These are phyloP conservation scores for Helicocarpus griseus DNA, from an alignment of 2,329 filamentous ascomycete genomes.

Conservation along the genomic window DNA sequence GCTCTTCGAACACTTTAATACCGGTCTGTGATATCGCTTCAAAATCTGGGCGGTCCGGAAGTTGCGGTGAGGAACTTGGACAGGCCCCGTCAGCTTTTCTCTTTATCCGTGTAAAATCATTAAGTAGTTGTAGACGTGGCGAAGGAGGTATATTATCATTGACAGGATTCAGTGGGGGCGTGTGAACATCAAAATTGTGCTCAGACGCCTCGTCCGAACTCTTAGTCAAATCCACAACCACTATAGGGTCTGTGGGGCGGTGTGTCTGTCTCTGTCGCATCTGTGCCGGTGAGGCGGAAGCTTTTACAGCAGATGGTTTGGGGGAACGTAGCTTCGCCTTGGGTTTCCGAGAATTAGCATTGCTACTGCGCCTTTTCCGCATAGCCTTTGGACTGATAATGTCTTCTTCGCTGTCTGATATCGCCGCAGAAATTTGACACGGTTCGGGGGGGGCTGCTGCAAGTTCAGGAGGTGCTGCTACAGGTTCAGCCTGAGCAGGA, in stretches of 20 bases:
- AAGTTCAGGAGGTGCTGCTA: neutral
- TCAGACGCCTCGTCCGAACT: slow-evolving; percentile 11
- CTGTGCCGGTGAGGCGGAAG: neutral
- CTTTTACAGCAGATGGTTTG: neutral
- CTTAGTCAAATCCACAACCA: slow-evolving; percentile 27
- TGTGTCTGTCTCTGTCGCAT: neutral
- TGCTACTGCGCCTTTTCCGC: slow-evolving; percentile 9
- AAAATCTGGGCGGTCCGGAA: slow-evolving; percentile 18
- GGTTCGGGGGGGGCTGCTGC: neutral
- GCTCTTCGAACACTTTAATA: slow-evolving; percentile 27
- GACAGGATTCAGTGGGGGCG: slow-evolving; percentile 27
- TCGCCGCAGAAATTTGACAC: neutral
- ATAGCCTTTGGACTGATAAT: slow-evolving; percentile 15
- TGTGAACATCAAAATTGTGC: slow-evolving; percentile 21
- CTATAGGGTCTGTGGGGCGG: slow-evolving; percentile 6
- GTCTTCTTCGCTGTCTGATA: slow-evolving; percentile 17
- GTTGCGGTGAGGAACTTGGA: neutral
- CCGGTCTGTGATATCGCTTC: slow-evolving; percentile 22
- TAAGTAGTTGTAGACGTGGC: neutral
- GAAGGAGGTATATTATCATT: neutral
- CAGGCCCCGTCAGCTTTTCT: neutral
- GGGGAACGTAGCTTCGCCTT: neutral
- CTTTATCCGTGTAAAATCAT: neutral
- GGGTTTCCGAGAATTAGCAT: slow-evolving; percentile 6
- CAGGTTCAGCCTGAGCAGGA: neutral